These are phyloP conservation scores for Annona squamosa DNA, from an alignment of 164 flowering plant genomes.

Conservation along the genomic window DNA sequence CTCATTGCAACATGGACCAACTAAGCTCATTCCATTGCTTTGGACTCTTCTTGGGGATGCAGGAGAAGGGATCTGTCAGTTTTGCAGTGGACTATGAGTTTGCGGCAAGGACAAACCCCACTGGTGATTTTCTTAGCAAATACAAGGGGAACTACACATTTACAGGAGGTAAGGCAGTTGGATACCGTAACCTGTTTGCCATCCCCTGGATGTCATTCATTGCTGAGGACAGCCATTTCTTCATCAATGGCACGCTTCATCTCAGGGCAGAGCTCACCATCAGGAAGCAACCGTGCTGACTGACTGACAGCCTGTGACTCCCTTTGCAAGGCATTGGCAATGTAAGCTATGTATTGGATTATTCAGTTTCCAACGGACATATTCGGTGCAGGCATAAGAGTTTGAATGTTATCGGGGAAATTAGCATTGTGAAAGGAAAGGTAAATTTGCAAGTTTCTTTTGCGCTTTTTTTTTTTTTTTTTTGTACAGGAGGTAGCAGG, in stretches of 20 bases:
- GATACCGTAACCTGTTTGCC: slow-evolving; percentile 74
- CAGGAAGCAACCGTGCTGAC: slow-evolving; percentile 19
- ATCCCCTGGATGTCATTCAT: slow-evolving; percentile 71
- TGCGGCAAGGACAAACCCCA: slow-evolving; percentile 74
- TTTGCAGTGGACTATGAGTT: slow-evolving; percentile 92
- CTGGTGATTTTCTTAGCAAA: slow-evolving; percentile 42
- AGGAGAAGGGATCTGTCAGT: slow-evolving; percentile 79
- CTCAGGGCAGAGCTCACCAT: slow-evolving; percentile 91
- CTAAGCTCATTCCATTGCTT: slow-evolving; percentile 85
- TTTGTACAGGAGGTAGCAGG: no score
- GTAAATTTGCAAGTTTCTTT: no score
- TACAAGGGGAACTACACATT: slow-evolving; percentile 93
- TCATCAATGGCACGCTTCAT: slow-evolving; percentile 76
- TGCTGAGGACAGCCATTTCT: slow-evolving; percentile 73
- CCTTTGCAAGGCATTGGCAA: background rate
- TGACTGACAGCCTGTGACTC: background rate
- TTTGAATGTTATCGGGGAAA: no score
- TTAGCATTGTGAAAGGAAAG: no score
- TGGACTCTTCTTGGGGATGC: slow-evolving; percentile 96
- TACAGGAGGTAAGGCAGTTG: slow-evolving; percentile 97
- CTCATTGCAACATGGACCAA: slow-evolving; percentile 98
- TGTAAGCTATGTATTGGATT: no score
- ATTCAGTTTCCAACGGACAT: no score
- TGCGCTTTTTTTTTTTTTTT: no score
- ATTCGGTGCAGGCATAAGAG: no score